Evolutionary conservation across 2,329 filamentous ascomycete genomes (phyloP).

Genomic region (Celoporthe dispersa): DNA sequence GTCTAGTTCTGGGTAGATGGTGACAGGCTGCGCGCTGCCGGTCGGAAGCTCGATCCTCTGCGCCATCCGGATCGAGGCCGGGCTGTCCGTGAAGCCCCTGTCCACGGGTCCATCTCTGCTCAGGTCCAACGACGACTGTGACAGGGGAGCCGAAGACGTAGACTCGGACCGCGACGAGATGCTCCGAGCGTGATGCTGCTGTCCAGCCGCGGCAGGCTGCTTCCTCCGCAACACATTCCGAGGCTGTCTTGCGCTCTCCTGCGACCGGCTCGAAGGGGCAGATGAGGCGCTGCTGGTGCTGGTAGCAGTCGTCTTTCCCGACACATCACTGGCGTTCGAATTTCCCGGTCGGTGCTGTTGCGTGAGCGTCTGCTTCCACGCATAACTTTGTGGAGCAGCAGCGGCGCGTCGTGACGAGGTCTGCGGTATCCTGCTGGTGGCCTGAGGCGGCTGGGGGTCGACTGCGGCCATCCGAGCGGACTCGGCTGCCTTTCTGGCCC

Average conservation of each 20-base stretch:
- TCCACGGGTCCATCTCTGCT: conserved; percentile 44
- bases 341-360: conserved; percentile 51
- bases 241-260: conserved; percentile 39
- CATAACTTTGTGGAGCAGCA: conserved; percentile 28
- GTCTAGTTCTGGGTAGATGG: conserved; percentile 64
- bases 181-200: conserved; percentile 41
- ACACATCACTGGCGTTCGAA: conserved; percentile 41
- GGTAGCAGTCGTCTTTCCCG: conserved; percentile 38
- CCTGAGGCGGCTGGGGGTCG: conserved; percentile 30
- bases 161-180: conserved; percentile 46
- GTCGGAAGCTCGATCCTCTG: conserved; percentile 48
- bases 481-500: conserved; percentile 36
- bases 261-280: conserved; percentile 41
- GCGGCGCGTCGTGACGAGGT: conserved; percentile 39
- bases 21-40: conserved; percentile 46
- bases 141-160: conserved; percentile 48
- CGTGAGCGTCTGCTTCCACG: conserved; percentile 43
- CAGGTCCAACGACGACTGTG: conserved; percentile 43
- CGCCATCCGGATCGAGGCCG: conserved; percentile 47
- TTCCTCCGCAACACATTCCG: conserved; percentile 56
- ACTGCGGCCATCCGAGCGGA: conserved; percentile 24
- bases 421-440: conserved; percentile 43
- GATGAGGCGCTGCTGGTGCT: conserved; percentile 40
- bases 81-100: conserved; percentile 48
- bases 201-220: conserved; percentile 47